Evolutionary conservation across 129 eudicot genomes (phyloP).

Genomic region (Escallonia herrerae): DNA sequence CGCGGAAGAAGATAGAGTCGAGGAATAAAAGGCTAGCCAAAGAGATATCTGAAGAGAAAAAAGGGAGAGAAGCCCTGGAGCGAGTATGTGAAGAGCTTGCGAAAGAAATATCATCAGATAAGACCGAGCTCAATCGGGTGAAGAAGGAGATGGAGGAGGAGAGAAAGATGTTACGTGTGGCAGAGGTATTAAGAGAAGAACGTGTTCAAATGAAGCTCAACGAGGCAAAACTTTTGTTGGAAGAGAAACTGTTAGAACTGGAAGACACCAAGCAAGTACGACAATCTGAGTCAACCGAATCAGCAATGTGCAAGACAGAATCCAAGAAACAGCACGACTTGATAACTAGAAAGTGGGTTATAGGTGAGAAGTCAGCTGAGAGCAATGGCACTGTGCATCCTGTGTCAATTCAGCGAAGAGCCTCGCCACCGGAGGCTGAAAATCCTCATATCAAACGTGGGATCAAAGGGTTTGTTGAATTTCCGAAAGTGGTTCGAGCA

Average conservation of each 20-base stretch:
- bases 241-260: slow-evolving; percentile 54
- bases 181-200: slow-evolving; percentile 83
- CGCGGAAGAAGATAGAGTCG: slow-evolving; percentile 54
- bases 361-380: not conserved
- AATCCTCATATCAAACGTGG: slow-evolving; percentile 83
- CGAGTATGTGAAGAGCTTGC: slow-evolving; percentile 54
- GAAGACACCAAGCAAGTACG: slow-evolving; percentile 14
- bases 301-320: not conserved
- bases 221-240: slow-evolving; percentile 65
- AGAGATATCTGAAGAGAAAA: slow-evolving; percentile 45
- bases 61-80: slow-evolving; percentile 48
- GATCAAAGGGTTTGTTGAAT: slow-evolving; percentile 79
- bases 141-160: slow-evolving; percentile 70
- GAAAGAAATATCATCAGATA: slow-evolving; percentile 27
- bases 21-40: slow-evolving; percentile 43
- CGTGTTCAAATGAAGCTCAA: slow-evolving; percentile 85
- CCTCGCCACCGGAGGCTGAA: slow-evolving; percentile 38
- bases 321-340: slow-evolving; percentile 4
- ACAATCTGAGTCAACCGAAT: slow-evolving; percentile 5
- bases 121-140: slow-evolving; percentile 36
- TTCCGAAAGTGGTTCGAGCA: slow-evolving; percentile 61
- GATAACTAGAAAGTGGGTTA: slow-evolving; percentile 16
- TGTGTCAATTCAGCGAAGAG: slow-evolving; percentile 22
- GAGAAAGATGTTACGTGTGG: slow-evolving; percentile 66
- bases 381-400: slow-evolving; percentile 10